Percentiles rank a stretch among this genome's conserved stretches.
phyloP scores from a whole-genome alignment of 148 eudicot species.

The Nepenthes mirabilis region DNA sequence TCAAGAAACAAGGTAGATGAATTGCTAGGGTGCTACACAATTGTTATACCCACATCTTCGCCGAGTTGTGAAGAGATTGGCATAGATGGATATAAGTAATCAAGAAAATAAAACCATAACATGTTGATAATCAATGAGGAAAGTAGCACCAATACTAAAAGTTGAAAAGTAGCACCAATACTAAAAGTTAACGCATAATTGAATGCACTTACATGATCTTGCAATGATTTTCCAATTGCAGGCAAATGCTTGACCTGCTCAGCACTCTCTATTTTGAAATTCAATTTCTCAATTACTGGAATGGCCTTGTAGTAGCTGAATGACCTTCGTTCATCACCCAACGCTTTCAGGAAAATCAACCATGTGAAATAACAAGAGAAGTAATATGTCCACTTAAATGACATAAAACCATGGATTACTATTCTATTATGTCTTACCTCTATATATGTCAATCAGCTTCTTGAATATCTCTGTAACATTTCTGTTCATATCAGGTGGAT shows the following conservation, averaged over 20 bases:
- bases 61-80: too few relatives aligned
- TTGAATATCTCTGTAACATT: constrained; percentile 73
- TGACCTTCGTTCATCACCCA: constrained; percentile 95
- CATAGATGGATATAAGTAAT: too few relatives aligned
- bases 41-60: neutral
- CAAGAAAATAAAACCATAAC: too few relatives aligned
- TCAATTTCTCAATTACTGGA: constrained; percentile 84
- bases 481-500: constrained; percentile 78
- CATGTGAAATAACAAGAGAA: neutral
- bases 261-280: constrained; percentile 68
- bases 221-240: constrained; percentile 79
- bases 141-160: too few relatives aligned
- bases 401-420: neutral
- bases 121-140: too few relatives aligned
- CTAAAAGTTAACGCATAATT: neutral
- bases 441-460: constrained; percentile 71
- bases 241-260: constrained; percentile 87
- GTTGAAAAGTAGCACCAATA: too few relatives aligned
- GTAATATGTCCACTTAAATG: too few relatives aligned
- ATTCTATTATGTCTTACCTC: constrained; percentile 33
- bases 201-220: constrained; percentile 72
- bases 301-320: constrained; percentile 92
- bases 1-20: too few relatives aligned
- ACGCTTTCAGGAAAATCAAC: constrained; percentile 22
- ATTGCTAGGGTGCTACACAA: too few relatives aligned